Percentiles rank a stretch among this genome's conserved stretches.
These are phyloP conservation scores for Boletus edulis DNA, from an alignment of 768 basidiomycete genomes.

Conservation along the genomic window DNA sequence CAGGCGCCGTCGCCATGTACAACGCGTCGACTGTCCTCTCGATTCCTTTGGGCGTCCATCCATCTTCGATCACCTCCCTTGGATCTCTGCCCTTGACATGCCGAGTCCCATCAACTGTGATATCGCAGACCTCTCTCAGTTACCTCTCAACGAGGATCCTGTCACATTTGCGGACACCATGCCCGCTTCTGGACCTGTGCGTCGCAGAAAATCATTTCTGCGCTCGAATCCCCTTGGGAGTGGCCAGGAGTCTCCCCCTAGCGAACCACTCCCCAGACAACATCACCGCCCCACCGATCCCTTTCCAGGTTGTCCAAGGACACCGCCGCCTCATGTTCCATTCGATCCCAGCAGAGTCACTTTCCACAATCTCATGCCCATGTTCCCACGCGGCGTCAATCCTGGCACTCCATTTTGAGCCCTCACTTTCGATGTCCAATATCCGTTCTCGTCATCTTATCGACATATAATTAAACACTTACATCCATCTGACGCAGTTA, in stretches of 20 bases:
- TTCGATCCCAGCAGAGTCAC: slow-evolving; percentile 49
- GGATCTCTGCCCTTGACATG: slow-evolving; percentile 59
- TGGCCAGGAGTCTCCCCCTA: slow-evolving; percentile 15
- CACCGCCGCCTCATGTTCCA: slow-evolving; percentile 34
- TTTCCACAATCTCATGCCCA: slow-evolving; percentile 64
- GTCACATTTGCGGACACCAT: slow-evolving; percentile 17
- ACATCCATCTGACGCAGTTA: slow-evolving; percentile 29
- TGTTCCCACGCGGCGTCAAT: slow-evolving; percentile 36
- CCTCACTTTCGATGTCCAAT: slow-evolving; percentile 2
- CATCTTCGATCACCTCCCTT: slow-evolving; percentile 63
- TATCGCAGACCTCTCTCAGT: slow-evolving; percentile 65
- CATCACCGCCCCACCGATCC: slow-evolving; percentile 29
- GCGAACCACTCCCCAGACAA: slow-evolving; percentile 16
- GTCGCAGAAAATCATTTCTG: slow-evolving; percentile 53
- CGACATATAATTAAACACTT: slow-evolving; percentile 29
- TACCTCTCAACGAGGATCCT: slow-evolving; percentile 35
- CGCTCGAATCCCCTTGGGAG: slow-evolving; percentile 47
- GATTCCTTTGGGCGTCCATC: slow-evolving; percentile 33
- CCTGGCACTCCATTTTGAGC: slow-evolving; percentile 12
- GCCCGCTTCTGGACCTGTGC: slow-evolving; percentile 50
- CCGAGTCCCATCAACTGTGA: slow-evolving; percentile 48
- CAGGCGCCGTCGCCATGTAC: slow-evolving; percentile 41
- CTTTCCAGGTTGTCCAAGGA: slow-evolving; percentile 23
- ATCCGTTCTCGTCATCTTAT: slow-evolving; percentile 21
- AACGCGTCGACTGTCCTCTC: slow-evolving; percentile 40